Percentiles rank a stretch among this genome's conserved stretches.
phyloP scores from a whole-genome alignment of 1,284 basidiomycete species.

The Coniferiporia sulphurascens region DNA sequence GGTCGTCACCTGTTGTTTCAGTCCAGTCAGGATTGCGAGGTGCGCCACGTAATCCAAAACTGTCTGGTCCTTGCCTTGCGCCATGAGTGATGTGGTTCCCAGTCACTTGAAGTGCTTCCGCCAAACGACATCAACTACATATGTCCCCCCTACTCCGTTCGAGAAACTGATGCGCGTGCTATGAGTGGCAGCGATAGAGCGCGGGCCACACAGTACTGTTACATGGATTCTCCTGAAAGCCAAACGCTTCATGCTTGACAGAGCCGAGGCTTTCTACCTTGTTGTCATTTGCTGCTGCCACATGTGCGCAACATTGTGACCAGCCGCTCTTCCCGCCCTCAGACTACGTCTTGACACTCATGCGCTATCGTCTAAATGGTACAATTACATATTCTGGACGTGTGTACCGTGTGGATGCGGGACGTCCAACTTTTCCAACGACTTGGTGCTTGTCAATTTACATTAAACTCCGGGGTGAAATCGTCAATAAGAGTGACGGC shows the following conservation, averaged over 20 bases:
- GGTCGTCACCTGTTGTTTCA: neutral
- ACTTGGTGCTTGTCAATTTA: neutral
- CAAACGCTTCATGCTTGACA: slow-evolving; percentile 9
- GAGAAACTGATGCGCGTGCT: slow-evolving; percentile 5
- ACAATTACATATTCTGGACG: slow-evolving; percentile 9
- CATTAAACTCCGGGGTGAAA: neutral
- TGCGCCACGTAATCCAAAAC: slow-evolving; percentile 8
- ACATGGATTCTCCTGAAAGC: neutral
- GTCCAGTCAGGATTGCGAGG: neutral
- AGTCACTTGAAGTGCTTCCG: slow-evolving; percentile 9
- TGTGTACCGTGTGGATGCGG: neutral
- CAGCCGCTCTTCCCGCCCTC: slow-evolving; percentile 6
- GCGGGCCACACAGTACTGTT: neutral
- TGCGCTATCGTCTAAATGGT: slow-evolving; percentile 1
- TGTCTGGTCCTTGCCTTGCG: neutral
- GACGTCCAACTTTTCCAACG: neutral
- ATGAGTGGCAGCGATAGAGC: slow-evolving; percentile 5
- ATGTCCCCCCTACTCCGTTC: neutral
- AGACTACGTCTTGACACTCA: slow-evolving; percentile 5
- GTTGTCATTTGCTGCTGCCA: slow-evolving; percentile 1
- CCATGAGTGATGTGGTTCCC: neutral
- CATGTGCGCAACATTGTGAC: slow-evolving; percentile 5
- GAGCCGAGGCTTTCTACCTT: neutral
- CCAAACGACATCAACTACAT: slow-evolving; percentile 3
- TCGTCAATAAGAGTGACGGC: neutral